Conservation (phyloP, 2,329 filamentous ascomycete genomes). For the Penicillium sp. region DNA sequence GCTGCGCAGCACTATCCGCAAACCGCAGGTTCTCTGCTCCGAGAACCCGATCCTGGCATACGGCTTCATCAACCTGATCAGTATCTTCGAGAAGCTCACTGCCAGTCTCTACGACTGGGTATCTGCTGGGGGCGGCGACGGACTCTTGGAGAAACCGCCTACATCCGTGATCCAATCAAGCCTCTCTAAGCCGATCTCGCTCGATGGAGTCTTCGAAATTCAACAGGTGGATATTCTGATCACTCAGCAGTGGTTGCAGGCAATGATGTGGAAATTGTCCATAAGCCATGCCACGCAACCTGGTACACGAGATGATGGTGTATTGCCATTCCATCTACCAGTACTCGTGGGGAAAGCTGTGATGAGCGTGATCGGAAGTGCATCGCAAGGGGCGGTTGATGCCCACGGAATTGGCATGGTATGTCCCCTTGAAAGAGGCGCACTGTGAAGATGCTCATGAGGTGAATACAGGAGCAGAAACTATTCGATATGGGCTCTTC, state of each 20-base stretch:
- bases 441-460: background rate
- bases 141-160: slow-evolving; percentile 27
- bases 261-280: slow-evolving; percentile 68
- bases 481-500: slow-evolving; percentile 35
- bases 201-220: slow-evolving; percentile 56
- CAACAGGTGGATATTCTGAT: slow-evolving; percentile 66
- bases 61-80: slow-evolving; percentile 40
- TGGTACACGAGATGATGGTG: slow-evolving; percentile 51
- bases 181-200: slow-evolving; percentile 51
- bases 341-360: slow-evolving; percentile 61
- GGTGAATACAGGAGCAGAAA: slow-evolving; percentile 34
- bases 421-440: slow-evolving; percentile 32
- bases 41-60: slow-evolving; percentile 47
- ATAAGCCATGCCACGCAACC: slow-evolving; percentile 62
- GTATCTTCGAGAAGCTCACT: slow-evolving; percentile 38
- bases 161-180: slow-evolving; percentile 48
- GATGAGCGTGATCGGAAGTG: slow-evolving; percentile 64
- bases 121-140: slow-evolving; percentile 32
- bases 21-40: slow-evolving; percentile 58
- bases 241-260: slow-evolving; percentile 67
- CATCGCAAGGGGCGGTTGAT: slow-evolving; percentile 70
- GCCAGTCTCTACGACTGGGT: slow-evolving; percentile 39
- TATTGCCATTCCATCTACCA: slow-evolving; percentile 61
- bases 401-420: slow-evolving; percentile 71
- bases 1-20: slow-evolving; percentile 61